Percentiles rank a stretch among this genome's conserved stretches.
These are phyloP conservation scores for Pichia sp. DNA, from an alignment of 1,139 yeast genomes.

Conservation along the genomic window DNA sequence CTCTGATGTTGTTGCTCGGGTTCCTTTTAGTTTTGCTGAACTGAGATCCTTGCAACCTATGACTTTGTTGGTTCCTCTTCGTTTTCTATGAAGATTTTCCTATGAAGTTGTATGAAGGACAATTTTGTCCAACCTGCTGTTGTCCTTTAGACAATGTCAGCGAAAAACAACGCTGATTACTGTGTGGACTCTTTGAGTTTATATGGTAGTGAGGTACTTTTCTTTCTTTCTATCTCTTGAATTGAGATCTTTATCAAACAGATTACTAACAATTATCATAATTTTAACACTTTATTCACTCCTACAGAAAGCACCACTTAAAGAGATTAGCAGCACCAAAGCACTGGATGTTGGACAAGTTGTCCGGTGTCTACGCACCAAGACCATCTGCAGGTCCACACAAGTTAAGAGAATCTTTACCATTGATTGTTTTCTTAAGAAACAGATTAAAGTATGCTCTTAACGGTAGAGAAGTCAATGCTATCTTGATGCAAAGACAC, in stretches of 20 bases:
- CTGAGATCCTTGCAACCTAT: conserved; percentile 12
- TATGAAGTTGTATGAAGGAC: conserved; percentile 13
- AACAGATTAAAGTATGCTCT: conserved; percentile 99
- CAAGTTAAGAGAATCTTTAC: conserved; percentile 98
- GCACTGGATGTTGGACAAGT: conserved; percentile 99
- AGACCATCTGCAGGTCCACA: conserved; percentile 99
- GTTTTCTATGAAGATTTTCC: too few species aligned
- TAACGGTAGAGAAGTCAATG: conserved; percentile 99
- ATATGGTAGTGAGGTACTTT: too few species aligned
- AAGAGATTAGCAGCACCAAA: conserved; percentile 99
- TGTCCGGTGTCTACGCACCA: conserved; percentile 99
- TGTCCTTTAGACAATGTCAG: too few species aligned
- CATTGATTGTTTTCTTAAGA: conserved; percentile 96
- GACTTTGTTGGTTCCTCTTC: conserved; percentile 1
- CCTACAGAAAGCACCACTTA: conserved; percentile 74
- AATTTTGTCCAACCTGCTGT: conserved; percentile 3
- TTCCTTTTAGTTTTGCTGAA: not conserved
- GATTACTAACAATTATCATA: conserved; percentile 4
- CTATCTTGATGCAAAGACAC: conserved; percentile 98
- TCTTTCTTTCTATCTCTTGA: too few species aligned
- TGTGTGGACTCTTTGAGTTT: too few species aligned
- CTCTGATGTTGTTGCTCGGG: conserved; percentile 4
- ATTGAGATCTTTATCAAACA: too few species aligned
- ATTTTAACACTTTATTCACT: conserved; percentile 1
- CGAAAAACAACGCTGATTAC: not conserved